Evolutionary conservation across 164 flowering plant species (phyloP), one percentile per base, ranked within the genome.

Genomic region (Amborella trichopoda): DNA sequence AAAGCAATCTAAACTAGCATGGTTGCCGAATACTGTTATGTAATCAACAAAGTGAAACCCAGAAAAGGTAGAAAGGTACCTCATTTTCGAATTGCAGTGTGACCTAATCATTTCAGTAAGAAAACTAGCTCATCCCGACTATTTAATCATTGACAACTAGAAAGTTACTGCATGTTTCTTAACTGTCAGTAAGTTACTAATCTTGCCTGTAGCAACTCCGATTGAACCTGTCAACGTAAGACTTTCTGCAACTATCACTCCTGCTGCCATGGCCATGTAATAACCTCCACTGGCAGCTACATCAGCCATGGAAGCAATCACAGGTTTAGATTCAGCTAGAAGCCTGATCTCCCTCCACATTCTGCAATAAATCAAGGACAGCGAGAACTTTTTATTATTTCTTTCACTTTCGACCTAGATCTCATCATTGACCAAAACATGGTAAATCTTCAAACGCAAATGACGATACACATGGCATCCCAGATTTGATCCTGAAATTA

Each of bases 251-350:
- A 90, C 87, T 50, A 90, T 81, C 26, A 71, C 44, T 20, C 63
- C 72, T 41, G 95, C 81, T 57, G 75, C 97, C 97, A 90, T 90
- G 47, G 97, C 94, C 94, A 90, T 85, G 66, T 90, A 90, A 53
- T 90, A 90, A 25, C 95, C 98, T 58, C 98, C 98, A 75, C 98
- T 90, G 40, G 97, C 97, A 45, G 97, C 97, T 45, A 90, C 88
- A 74, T 90, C 95, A 61, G 81, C 58, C 97, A 90, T 86, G 40
- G 98, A 90, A 58, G 98, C 98, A 64, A 90, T 56, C 8, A 90
- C 95, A 50, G 98, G 98, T 50, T 62, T 81, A n/a, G 76, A 54
- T 28, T 63, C 89, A 40, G 91, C 86, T 49, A 90, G 62, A 49
- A 86, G 89, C 65, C 67, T 81, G 59, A 90, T 86, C 68, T 90